Evolutionary conservation across 2,329 filamentous ascomycete genomes (phyloP), one percentile per base, ranked within the genome.

Genomic region (Sclerotinia spermophila): DNA sequence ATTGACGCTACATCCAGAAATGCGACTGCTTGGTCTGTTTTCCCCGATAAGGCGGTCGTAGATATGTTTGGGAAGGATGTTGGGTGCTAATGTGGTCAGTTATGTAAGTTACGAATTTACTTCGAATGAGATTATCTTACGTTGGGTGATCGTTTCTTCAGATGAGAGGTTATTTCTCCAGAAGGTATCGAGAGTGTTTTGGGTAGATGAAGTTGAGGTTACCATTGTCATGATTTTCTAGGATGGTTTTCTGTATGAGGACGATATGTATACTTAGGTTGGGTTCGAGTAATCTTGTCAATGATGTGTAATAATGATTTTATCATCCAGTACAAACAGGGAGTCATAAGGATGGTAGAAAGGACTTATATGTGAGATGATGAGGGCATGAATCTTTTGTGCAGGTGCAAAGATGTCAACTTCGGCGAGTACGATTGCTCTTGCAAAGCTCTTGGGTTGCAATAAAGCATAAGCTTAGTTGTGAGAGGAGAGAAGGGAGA

Each of bases 1-100:
- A 58, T 87, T 83, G 17, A 61, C 66, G 42, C 42, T 62, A 44
- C 38, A 55, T 6, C 71, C 65, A 21, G 21, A 61, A 2, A 71
- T 13, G 4, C 7, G 15, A 11, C 51, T 53, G 21, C 59, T 51
- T 4, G 66, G 30, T 7, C 30, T n/a, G 11, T 21, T 24, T 48
- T 65, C 51, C 21, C 58, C 40, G 13, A 65, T 33, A 11, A 68
- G 35, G 27, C 67, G 35, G 2, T 30, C 51, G n/a, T 48, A 71
- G 6, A 65, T 17, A 38, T 71, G 15, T 35, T 60, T 69, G 19
- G 70, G 70, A 27, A 71, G 70, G 11, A 69, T 19, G 15, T 51
- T 51, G 24, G 58, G 66, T 6, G 66, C 70, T 71, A 0, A 62
- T n/a, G 17, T 45, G 13, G 27, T 62, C 45, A 71, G 38, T 33